Conservation (phyloP, 1,139 yeast genomes). For the Candida gigantensis region DNA sequence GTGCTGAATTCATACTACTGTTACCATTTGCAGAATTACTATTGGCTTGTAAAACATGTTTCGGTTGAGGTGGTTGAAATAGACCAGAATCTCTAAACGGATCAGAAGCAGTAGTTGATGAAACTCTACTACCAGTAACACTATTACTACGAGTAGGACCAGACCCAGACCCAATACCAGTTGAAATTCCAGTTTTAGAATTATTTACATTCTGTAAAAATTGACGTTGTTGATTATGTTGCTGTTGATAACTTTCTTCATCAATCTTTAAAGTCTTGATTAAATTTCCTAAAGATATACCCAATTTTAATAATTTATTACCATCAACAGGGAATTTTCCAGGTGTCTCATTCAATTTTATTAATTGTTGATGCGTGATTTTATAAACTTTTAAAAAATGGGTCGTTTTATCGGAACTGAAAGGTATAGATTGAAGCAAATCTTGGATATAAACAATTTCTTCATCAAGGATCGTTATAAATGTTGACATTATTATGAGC, state of each 20-base stretch:
- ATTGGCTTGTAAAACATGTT: constrained; percentile 15
- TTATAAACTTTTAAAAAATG: constrained; percentile 35
- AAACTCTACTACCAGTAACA: constrained; percentile 3
- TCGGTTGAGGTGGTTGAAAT: constrained; percentile 4
- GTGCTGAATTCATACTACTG: constrained; percentile 8
- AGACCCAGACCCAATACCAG: no score
- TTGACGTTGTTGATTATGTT: constrained; percentile 13
- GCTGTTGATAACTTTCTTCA: constrained; percentile 28
- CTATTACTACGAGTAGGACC: constrained; percentile 1
- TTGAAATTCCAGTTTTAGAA: not conserved
- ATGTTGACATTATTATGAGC: constrained; percentile 16
- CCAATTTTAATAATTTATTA: constrained; percentile 41
- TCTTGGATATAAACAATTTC: constrained; percentile 33
- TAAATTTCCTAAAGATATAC: constrained; percentile 47
- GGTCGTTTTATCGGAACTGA: constrained; percentile 22
- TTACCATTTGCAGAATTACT: not conserved
- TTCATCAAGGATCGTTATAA: constrained; percentile 20
- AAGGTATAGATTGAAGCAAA: constrained; percentile 38
- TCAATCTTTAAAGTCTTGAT: constrained; percentile 39
- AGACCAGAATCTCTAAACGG: constrained; percentile 9
- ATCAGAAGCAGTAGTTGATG: constrained; percentile 3
- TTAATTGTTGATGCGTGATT: constrained; percentile 30
- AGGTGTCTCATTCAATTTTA: constrained; percentile 22
- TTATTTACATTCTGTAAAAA: constrained; percentile 10
- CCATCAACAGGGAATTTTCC: constrained; percentile 38